phyloP scores from a whole-genome alignment of 495 filamentous ascomycete species.

The Tuber umbilicatum region DNA sequence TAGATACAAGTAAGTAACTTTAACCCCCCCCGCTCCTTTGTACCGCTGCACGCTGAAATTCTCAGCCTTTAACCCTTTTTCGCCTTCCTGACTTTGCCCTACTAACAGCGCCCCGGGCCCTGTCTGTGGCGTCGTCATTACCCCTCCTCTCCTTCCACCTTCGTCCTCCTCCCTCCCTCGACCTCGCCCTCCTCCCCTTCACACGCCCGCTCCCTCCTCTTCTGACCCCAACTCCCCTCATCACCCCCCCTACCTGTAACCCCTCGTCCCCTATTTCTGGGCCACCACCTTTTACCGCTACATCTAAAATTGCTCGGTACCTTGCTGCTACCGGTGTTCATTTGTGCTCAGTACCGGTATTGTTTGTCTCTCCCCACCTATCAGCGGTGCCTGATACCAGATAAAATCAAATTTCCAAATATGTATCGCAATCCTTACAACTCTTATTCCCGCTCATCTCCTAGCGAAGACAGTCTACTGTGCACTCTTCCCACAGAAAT shows the following conservation, averaged over 20 bases:
- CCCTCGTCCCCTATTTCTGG: background rate
- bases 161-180: background rate
- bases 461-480: slow-evolving; percentile 8
- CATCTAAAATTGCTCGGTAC: background rate
- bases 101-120: background rate
- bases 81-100: background rate
- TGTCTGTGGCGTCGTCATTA: background rate
- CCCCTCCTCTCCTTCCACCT: background rate
- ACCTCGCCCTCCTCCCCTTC: background rate
- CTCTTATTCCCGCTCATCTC: slow-evolving; percentile 19
- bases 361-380: background rate
- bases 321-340: background rate
- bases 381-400: background rate
- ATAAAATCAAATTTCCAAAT: background rate
- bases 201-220: background rate
- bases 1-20: background rate
- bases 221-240: background rate
- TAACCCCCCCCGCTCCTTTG: background rate
- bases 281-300: background rate
- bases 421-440: slow-evolving; percentile 12
- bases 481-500: slow-evolving; percentile 39
- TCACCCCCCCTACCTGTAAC: background rate
- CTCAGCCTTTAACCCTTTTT: background rate
- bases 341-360: background rate
- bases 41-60: background rate